Conservation (phyloP, 2,329 filamentous ascomycete species). For the Pseudocercospora fijiensis region DNA sequence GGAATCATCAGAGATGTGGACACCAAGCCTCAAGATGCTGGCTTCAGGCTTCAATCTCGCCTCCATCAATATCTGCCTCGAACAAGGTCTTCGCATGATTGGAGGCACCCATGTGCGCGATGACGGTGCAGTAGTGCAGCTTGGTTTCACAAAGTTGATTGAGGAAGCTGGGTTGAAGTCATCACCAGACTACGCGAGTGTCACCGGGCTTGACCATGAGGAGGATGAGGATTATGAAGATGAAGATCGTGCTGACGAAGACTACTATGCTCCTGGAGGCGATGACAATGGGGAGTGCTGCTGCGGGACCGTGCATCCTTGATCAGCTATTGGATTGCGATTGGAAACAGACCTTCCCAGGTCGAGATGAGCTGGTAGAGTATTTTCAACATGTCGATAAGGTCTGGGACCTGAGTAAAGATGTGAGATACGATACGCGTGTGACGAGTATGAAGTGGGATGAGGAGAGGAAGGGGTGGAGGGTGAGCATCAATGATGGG, state of each 20-base stretch:
- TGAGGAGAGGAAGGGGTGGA: conserved; percentile 36
- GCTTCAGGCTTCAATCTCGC: neutral
- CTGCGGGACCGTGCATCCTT: too few relatives aligned
- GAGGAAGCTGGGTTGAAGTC: neutral
- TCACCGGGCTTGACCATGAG: too few relatives aligned
- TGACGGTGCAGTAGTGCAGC: neutral
- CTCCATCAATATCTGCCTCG: neutral
- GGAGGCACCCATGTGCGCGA: neutral
- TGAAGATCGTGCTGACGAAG: too few relatives aligned
- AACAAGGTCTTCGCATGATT: neutral
- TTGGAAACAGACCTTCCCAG: conserved; percentile 40
- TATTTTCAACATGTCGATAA: conserved; percentile 64
- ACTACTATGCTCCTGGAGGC: too few relatives aligned
- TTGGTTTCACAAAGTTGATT: neutral
- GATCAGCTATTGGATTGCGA: too few relatives aligned
- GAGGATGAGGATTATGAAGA: neutral
- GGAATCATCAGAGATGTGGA: neutral
- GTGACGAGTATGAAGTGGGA: conserved; percentile 56
- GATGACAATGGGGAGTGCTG: too few relatives aligned
- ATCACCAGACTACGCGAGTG: neutral
- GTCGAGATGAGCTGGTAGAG: conserved; percentile 46
- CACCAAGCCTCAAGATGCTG: neutral
- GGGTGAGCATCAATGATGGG: neutral
- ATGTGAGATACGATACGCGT: conserved; percentile 56
- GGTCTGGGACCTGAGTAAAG: conserved; percentile 56